Percentiles rank a stretch among this genome's conserved stretches.
phyloP scores from a whole-genome alignment of 257 asterid genomes.

The Avicennia marina region DNA sequence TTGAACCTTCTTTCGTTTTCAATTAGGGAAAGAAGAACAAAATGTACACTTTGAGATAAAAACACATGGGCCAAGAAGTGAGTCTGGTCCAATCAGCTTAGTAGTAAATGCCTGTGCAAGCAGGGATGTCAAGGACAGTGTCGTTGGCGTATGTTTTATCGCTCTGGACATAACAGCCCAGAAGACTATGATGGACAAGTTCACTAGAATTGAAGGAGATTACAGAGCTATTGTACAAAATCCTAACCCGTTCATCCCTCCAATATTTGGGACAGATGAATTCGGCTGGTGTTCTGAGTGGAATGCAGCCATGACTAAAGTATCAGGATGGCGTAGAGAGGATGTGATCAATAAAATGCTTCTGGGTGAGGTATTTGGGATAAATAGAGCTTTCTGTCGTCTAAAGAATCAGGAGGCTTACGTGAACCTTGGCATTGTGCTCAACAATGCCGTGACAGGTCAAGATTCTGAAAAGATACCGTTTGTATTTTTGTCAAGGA shows the following conservation, averaged over 20 bases:
- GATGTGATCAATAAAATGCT: constrained; percentile 86
- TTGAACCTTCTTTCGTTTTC: background rate
- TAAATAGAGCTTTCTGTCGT: constrained; percentile 52
- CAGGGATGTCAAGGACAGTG: constrained; percentile 74
- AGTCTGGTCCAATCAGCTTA: constrained; percentile 69
- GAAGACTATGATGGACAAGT: constrained; percentile 87
- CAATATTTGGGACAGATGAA: constrained; percentile 86
- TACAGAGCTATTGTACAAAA: constrained; percentile 81
- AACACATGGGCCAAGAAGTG: constrained; percentile 51
- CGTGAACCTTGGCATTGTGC: constrained; percentile 67
- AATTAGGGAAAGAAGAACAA: constrained; percentile 78
- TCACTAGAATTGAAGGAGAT: constrained; percentile 92
- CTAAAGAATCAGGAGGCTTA: constrained; percentile 80
- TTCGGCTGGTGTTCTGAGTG: constrained; percentile 98
- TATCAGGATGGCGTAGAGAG: constrained; percentile 71
- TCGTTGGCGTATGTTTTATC: constrained; percentile 89
- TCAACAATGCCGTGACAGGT: constrained; percentile 73
- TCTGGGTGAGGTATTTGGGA: constrained; percentile 86
- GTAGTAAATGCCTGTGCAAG: constrained; percentile 92
- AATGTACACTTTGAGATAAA: constrained; percentile 82
- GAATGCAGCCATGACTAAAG: constrained; percentile 87
- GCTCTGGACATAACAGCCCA: constrained; percentile 91
- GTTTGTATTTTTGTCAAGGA: constrained; percentile 63
- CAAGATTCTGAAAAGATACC: constrained; percentile 65
- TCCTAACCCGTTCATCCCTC: constrained; percentile 88